Base-by-base conservation (phyloP, 768 basidiomycete genomes). In the Trametes sanguinea region DNA sequence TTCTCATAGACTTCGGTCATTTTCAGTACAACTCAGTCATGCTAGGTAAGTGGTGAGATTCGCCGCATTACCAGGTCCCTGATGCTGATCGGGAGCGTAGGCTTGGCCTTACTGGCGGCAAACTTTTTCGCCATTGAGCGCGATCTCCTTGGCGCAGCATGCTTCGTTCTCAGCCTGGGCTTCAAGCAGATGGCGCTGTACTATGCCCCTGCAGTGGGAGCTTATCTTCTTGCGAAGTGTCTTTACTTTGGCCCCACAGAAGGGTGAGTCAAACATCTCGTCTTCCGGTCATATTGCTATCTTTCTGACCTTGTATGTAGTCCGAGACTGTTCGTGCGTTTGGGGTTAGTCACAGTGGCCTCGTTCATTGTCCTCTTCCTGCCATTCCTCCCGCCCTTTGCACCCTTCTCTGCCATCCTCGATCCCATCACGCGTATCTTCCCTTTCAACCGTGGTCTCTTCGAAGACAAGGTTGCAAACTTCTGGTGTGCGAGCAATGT, bases 131-230 rank as follows among this genome's bases (percentile, higher is more conserved):
- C 87, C 1, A 72, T 69, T 2, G 89, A 84, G 2, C 79, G 81
- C 17, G 95, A 98, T 71, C 73, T 90, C 2, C 64, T 87, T 1
- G 96, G 91, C 5, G 90, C 93, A 4, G 71, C 92, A 14, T 85
- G 79, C 60, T 96, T 98, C 67, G 89, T 93, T 5, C 76, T 87
- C n/a, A 90, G 90, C 65, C 81, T 98, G 17, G 84, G 89, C 3
- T 95, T 96, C 80, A 97, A 97, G 74, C 95, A 98, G 71, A 97
- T 98, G 95, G 89, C 92, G 2, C 77, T 97, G 30, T 96, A 97
- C 71, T 98, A 95, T 71, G 89, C 92, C 0, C 94, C 95, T 2
- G 94, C 90, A 0, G 83, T 98, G n/a, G 95, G 94, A 40, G 85
- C 89, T 0, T 98, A 95, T 74, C 78, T 97, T 6, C 75, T 96